Evolutionary conservation across 2,329 filamentous ascomycete species (phyloP).

Genomic region (Aspergillus niger): DNA sequence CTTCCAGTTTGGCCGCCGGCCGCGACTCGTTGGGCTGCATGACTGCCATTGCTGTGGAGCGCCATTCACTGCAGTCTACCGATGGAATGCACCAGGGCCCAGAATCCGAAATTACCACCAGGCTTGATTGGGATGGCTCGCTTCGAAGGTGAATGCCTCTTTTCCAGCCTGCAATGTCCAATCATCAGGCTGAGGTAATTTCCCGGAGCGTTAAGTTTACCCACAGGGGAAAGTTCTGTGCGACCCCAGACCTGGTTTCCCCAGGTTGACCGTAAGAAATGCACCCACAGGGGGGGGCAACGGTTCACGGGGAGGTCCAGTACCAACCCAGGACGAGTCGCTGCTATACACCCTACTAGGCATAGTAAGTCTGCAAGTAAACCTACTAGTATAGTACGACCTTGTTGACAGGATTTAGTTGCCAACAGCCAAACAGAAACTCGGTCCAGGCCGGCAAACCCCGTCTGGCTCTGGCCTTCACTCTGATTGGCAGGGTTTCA

Average conservation of each 20-base stretch:
- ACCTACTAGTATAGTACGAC: too few relatives aligned
- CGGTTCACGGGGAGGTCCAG: background rate
- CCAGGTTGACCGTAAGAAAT: background rate
- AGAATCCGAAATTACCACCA: background rate
- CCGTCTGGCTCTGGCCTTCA: constrained; percentile 9
- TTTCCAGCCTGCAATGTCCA: background rate
- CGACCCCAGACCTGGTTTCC: background rate
- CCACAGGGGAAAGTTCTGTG: background rate
- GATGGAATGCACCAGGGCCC: background rate
- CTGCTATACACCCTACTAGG: too few relatives aligned
- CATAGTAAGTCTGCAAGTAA: too few relatives aligned
- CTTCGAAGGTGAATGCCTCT: background rate
- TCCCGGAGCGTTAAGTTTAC: background rate
- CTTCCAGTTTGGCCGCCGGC: background rate
- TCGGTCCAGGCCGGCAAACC: constrained; percentile 19
- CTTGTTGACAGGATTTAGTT: background rate
- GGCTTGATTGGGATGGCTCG: background rate
- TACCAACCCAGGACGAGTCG: background rate
- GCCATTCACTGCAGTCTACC: background rate
- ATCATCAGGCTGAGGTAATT: background rate
- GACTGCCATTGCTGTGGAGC: background rate
- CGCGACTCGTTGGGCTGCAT: background rate
- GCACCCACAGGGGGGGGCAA: background rate
- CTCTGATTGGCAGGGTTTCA: background rate
- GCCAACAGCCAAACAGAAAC: constrained; percentile 26